These are phyloP conservation scores for Orbilia javanica DNA, from an alignment of 2,329 filamentous ascomycete genomes.

Conservation along the genomic window DNA sequence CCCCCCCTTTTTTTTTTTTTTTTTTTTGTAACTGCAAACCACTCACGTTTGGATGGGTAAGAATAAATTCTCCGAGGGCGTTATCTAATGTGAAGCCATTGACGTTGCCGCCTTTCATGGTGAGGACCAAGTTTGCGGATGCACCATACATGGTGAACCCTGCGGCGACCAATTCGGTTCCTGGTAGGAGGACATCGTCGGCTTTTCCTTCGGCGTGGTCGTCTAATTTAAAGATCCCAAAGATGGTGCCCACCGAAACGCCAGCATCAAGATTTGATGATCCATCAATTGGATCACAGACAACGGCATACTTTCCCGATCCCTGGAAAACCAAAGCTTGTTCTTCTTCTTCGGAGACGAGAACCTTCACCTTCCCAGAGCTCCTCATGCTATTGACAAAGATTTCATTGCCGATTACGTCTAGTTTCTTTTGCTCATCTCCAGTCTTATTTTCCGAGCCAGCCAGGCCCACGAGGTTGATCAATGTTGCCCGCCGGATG, in stretches of 20 bases:
- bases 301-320: constrained; percentile 87
- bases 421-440: constrained; percentile 99
- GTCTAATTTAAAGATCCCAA: constrained; percentile 89
- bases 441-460: constrained; percentile 95
- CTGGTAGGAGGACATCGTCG: constrained; percentile 88
- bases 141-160: constrained; percentile 99
- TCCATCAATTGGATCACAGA: constrained; percentile 97
- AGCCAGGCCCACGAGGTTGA: constrained; percentile 83
- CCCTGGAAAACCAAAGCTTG: constrained; percentile 87
- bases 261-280: constrained; percentile 97
- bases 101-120: constrained; percentile 90
- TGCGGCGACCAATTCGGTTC: constrained; percentile 89
- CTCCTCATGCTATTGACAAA: constrained; percentile 96
- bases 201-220: constrained; percentile 80
- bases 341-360: constrained; percentile 99
- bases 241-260: constrained; percentile 97
- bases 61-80: constrained; percentile 96
- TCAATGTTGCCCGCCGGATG: constrained; percentile 63
- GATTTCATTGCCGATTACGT: constrained; percentile 98
- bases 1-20: too few species aligned
- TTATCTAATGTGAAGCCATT: constrained; percentile 99
- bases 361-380: constrained; percentile 86
- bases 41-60: constrained; percentile 82
- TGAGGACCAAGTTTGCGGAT: constrained; percentile 94
- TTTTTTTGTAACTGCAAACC: background rate